Conservation (phyloP, 495 filamentous ascomycete genomes). For the Neurospora sp. region DNA sequence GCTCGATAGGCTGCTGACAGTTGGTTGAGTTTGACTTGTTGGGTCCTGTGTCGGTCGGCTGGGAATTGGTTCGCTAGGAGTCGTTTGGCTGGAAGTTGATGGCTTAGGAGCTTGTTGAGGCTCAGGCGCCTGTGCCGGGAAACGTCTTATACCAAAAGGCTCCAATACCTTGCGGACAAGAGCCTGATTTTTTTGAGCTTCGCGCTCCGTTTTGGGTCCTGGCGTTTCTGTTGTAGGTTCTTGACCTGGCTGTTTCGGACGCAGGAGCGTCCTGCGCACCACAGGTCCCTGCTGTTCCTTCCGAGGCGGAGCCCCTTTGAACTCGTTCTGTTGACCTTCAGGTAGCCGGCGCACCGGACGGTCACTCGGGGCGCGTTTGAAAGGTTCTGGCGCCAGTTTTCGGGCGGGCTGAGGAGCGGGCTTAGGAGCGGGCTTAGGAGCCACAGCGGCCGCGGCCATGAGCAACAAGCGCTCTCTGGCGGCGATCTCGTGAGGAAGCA, state of each 20-base stretch:
- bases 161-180: neutral
- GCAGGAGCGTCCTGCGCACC: neutral
- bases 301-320: neutral
- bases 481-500: slow-evolving; percentile 16
- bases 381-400: neutral
- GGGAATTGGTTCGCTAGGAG: neutral
- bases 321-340: neutral
- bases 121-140: neutral
- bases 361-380: neutral
- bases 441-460: neutral
- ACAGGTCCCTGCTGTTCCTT: neutral
- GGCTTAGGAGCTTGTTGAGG: neutral
- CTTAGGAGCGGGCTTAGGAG: neutral
- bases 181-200: neutral
- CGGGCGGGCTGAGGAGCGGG: neutral
- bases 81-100: neutral
- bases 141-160: neutral
- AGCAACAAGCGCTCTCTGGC: slow-evolving; percentile 4
- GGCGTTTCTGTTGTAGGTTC: neutral
- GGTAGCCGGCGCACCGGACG: neutral
- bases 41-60: neutral
- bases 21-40: neutral
- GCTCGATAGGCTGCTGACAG: neutral
- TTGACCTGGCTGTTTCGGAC: neutral
- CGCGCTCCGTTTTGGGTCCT: neutral